Base-by-base conservation (phyloP, 2,329 filamentous ascomycete genomes). In the Hysterium pulicare region DNA sequence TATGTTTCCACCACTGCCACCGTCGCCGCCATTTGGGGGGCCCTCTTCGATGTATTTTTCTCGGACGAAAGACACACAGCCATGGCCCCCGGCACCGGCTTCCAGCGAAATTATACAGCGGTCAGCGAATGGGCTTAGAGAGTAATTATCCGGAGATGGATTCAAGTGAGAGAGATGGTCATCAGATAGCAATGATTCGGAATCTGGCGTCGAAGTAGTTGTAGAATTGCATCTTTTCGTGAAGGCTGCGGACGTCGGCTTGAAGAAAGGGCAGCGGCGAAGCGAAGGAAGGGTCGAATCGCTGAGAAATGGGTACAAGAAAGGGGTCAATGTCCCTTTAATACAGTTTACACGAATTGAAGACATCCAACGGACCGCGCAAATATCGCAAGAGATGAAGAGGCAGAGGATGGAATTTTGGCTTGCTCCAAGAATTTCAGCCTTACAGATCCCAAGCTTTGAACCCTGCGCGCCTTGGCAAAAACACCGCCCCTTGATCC, bases 1-100 rank as follows among this genome's bases (percentile, higher is more conserved):
- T 52, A 98, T 76, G 57, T 86, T 94, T 30, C 93, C 93, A 48
- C 93, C 93, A 42, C 82, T 86, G 4, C 93, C 93, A 32, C 93
- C 93, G 62, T 98, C 90, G 46, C 93, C 93, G 37, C 93, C 93
- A 66, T 98, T 97, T 8, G 93, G 82, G 9, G 93, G 93, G 0
- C 93, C 93, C 50, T 95, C 84, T 33, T 84, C 81, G 22, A 96
- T 76, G 67, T 87, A 97, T 49, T 91, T 91, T 58, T 98, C 93
- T 16, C 91, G 84, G 33, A 94, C 72, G 63, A 97, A 98, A 0
- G 93, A 93, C 38, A 97, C 88, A 61, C 93, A 98, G 49, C 93
- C 93, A 60, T 93, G 84, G 7, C 93, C 93, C 20, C 93, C 93
- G 2, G 75, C 71, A 7, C 93, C 93, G 15, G 90, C 86, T 54